Evolutionary conservation across 2,329 filamentous ascomycete species (phyloP).

Genomic region (Boeremia exigua): DNA sequence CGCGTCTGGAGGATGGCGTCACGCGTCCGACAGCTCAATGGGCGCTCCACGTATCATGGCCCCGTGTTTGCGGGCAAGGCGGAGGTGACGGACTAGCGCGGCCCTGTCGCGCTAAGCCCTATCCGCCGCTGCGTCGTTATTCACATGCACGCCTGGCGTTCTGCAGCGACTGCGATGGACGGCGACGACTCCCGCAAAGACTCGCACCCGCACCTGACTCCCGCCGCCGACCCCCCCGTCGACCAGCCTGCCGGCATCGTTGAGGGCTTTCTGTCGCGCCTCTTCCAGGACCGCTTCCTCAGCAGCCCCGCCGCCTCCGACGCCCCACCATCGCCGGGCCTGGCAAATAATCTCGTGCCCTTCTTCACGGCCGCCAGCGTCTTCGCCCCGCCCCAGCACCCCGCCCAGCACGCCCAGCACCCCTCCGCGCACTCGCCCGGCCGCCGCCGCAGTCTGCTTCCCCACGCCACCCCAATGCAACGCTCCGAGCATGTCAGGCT

Average conservation of each 20-base stretch:
- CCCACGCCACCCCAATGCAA: constrained; percentile 18
- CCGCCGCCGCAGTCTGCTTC: not conserved
- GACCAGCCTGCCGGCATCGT: constrained; percentile 11
- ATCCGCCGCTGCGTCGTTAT: constrained; percentile 12
- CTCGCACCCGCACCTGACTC: not conserved
- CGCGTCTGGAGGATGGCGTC: not conserved
- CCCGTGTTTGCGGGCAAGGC: constrained; percentile 18
- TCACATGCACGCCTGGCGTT: constrained; percentile 21
- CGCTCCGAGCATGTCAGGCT: constrained; percentile 36
- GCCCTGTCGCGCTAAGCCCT: constrained; percentile 6
- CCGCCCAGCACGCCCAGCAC: not conserved
- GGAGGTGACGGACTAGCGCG: constrained; percentile 17
- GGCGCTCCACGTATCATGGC: not conserved
- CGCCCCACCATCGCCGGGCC: constrained; percentile 22
- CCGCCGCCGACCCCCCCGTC: constrained; percentile 6
- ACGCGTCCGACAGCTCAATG: not conserved
- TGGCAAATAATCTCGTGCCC: constrained; percentile 24
- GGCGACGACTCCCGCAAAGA: constrained; percentile 7
- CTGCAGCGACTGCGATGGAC: constrained; percentile 22
- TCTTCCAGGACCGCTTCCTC: constrained; percentile 34
- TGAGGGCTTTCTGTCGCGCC: constrained; percentile 28
- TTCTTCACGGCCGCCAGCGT: constrained; percentile 32
- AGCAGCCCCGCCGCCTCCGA: constrained; percentile 19
- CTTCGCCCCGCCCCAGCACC: constrained; percentile 12
- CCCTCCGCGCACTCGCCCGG: not conserved